Percentiles rank a stretch among this genome's conserved stretches.
These are phyloP conservation scores for Exophiala alcalophila DNA, from an alignment of 2,329 filamentous ascomycete species.

Conservation along the genomic window DNA sequence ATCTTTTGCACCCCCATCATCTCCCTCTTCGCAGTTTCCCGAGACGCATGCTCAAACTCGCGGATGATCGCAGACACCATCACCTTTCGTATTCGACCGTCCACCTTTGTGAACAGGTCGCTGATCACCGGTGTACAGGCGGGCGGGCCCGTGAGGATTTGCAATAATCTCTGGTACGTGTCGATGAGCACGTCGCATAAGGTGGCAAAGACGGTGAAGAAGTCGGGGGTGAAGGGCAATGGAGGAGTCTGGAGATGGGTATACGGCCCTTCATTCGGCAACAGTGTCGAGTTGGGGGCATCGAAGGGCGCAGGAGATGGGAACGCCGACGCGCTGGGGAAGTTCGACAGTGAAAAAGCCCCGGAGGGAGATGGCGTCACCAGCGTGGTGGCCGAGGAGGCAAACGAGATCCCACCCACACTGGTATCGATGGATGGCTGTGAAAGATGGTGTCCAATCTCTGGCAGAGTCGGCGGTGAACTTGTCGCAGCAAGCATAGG, in stretches of 20 bases:
- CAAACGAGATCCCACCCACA: constrained; percentile 41
- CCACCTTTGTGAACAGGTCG: constrained; percentile 86
- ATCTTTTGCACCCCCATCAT: constrained; percentile 82
- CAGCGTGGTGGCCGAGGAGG: constrained; percentile 35
- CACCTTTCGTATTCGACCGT: constrained; percentile 80
- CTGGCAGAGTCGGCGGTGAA: constrained; percentile 25
- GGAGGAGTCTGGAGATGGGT: constrained; percentile 84
- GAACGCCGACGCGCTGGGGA: constrained; percentile 43
- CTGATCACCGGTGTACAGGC: constrained; percentile 68
- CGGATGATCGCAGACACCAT: constrained; percentile 82
- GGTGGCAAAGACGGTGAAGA: constrained; percentile 93
- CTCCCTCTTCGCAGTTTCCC: constrained; percentile 73
- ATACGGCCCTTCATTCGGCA: constrained; percentile 50
- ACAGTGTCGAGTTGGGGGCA: constrained; percentile 27
- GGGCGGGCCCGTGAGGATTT: constrained; percentile 70
- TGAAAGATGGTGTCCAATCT: constrained; percentile 20
- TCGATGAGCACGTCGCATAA: constrained; percentile 94
- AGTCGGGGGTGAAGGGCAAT: constrained; percentile 93
- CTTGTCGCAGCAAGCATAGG: constrained; percentile 40
- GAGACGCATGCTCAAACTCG: constrained; percentile 87
- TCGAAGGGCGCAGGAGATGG: constrained; percentile 55
- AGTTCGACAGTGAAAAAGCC: constrained; percentile 38
- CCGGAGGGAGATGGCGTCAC: constrained; percentile 29
- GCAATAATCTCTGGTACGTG: constrained; percentile 76
- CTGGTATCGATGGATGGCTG: constrained; percentile 42